Base-by-base conservation (phyloP, 768 basidiomycete genomes). In the Hygrocybe punicea region DNA sequence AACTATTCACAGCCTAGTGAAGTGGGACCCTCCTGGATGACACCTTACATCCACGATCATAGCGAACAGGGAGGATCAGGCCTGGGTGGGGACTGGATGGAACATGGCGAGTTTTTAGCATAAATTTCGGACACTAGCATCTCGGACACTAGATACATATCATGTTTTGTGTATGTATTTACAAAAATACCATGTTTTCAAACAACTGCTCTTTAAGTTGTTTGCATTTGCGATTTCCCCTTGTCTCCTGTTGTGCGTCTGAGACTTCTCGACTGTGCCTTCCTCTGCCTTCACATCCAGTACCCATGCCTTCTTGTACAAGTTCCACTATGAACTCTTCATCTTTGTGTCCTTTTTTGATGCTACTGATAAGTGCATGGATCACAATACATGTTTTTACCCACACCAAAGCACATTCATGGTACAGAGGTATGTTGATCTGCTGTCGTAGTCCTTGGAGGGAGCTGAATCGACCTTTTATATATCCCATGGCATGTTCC, bases 381-480 rank as follows among this genome's bases (percentile, higher is more conserved):
- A 69, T 19, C 11, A 63, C 53, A n/a, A 69, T 63, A 39, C 66
- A 67, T 4, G 62, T 25, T 24, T 55, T 56, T 4, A 69, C 60
- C 68, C 66, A 67, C 23, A 40, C 56, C 2, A 59, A 9, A 17
- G 62, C 65, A 14, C 48, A 21, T 23, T 58, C 14, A 39, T 66
- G 66, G 42, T 65, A 64, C 4, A 24, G 3, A 0, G 46, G 48
- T 55, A 66, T 58, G n/a, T 67, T 55, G 29, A 70, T 69, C 17
- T 68, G 65, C 42, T 65, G 62, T 1, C 63, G 57, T 9, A 69
- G 64, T 1, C 65, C 67, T n/a, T 54, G 46, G 2, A 71, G 51
- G n/a, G 63, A 69, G 5, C 24, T 37, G 48, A 70, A 69, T 0
- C 69, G 56, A 19, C 68, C 68, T 55, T 70, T 71, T 16, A 72